Percentiles rank a stretch among this genome's conserved stretches.
Evolutionary conservation across 163 green algal species (phyloP).

Genomic region (Coccomyxa subellipsoidea): DNA sequence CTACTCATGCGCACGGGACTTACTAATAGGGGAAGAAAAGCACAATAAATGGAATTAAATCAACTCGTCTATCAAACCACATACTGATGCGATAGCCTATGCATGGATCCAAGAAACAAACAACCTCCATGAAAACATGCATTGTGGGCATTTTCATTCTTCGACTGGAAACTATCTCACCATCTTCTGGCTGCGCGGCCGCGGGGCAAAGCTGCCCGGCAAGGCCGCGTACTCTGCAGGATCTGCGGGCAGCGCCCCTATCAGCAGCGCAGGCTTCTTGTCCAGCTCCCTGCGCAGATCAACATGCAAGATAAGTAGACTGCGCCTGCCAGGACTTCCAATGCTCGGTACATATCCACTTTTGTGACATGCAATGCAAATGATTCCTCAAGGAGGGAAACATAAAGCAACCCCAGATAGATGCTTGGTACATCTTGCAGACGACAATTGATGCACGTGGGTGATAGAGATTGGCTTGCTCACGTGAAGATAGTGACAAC

Average conservation of each 20-base stretch:
- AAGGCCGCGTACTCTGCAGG: conserved; percentile 15
- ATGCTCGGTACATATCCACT: too few relatives aligned
- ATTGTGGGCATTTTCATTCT: neutral
- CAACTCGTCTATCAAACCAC: too few relatives aligned
- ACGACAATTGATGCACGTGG: neutral
- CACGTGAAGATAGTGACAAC: conserved; percentile 54
- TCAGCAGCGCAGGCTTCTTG: conserved; percentile 25
- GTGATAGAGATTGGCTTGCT: neutral
- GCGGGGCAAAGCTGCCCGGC: conserved; percentile 17
- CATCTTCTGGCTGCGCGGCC: conserved; percentile 51
- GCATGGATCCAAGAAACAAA: too few relatives aligned
- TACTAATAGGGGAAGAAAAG: too few relatives aligned
- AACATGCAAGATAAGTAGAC: neutral
- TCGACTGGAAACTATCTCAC: conserved; percentile 13
- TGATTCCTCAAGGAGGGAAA: too few relatives aligned
- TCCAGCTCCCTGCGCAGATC: conserved; percentile 40
- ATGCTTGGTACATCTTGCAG: too few relatives aligned
- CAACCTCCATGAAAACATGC: neutral
- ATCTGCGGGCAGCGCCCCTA: conserved; percentile 27
- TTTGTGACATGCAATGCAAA: too few relatives aligned
- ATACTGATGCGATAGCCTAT: too few relatives aligned
- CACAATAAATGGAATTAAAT: too few relatives aligned
- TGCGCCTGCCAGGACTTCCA: too few relatives aligned
- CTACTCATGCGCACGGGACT: too few relatives aligned
- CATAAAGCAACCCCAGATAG: too few relatives aligned